phyloP scores from a whole-genome alignment of 352 stramenopile species.

The Phytophthora colocasiae region DNA sequence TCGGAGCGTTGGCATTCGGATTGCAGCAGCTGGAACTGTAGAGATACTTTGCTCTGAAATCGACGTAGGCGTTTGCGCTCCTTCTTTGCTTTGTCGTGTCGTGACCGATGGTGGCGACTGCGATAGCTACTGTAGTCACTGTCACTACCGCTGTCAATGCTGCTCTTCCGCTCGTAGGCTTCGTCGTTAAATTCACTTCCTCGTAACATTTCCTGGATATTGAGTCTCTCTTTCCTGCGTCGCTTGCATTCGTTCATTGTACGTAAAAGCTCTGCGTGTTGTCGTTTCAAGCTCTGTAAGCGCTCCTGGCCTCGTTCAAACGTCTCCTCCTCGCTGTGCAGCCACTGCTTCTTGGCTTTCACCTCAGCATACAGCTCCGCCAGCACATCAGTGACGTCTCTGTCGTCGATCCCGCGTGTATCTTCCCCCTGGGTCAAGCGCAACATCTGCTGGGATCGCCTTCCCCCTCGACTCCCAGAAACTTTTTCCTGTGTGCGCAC shows the following conservation, averaged over 20 bases:
- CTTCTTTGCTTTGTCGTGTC: constrained; percentile 40
- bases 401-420: constrained; percentile 19
- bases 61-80: constrained; percentile 49
- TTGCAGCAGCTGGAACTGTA: constrained; percentile 68
- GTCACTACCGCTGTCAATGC: constrained; percentile 19
- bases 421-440: constrained; percentile 5
- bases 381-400: constrained; percentile 40
- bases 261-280: constrained; percentile 49
- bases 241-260: constrained; percentile 49
- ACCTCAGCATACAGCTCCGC: constrained; percentile 32
- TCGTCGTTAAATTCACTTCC: constrained; percentile 19
- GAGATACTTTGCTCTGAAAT: constrained; percentile 54
- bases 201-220: constrained; percentile 43
- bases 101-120: constrained; percentile 4
- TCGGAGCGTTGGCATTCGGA: constrained; percentile 63
- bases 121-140: constrained; percentile 16
- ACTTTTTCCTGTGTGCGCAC: constrained; percentile 36
- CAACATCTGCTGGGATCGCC: constrained; percentile 16
- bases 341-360: constrained; percentile 45
- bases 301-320: constrained; percentile 38
- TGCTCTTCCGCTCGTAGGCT: constrained; percentile 16
- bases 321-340: constrained; percentile 44
- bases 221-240: constrained; percentile 40
- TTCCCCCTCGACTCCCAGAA: constrained; percentile 10
- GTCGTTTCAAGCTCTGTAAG: constrained; percentile 39